Percentiles rank a stretch among this genome's conserved stretches.
Conservation (phyloP, 2,329 filamentous ascomycete genomes). For the Tolypocladium guangdongense region DNA sequence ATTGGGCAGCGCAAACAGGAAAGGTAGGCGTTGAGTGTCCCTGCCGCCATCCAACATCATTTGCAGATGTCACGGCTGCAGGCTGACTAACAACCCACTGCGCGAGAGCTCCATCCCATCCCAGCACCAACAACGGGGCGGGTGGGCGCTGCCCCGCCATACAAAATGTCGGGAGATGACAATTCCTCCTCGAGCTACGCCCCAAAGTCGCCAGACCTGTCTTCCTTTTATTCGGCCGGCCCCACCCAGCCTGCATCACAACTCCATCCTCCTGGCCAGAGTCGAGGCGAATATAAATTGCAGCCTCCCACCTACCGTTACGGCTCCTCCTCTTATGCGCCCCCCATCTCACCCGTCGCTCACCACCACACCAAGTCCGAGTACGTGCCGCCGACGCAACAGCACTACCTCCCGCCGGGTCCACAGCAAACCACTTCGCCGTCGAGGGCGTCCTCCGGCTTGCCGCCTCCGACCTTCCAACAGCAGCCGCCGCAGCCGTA, state of each 20-base stretch:
- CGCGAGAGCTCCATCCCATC: not conserved
- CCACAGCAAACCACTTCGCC: slow-evolving; percentile 5
- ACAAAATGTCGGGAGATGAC: slow-evolving; percentile 37
- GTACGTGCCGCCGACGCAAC: slow-evolving; percentile 10
- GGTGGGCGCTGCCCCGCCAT: not conserved
- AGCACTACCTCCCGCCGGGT: slow-evolving; percentile 11
- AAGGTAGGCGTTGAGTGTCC: not conserved
- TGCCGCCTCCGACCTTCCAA: slow-evolving; percentile 7
- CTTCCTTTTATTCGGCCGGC: slow-evolving; percentile 37
- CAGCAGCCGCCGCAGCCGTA: slow-evolving; percentile 1
- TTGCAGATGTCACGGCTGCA: not conserved
- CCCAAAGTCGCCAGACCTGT: slow-evolving; percentile 49
- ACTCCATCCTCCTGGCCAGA: slow-evolving; percentile 9
- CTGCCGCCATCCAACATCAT: not conserved
- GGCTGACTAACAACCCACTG: not conserved
- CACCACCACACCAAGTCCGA: slow-evolving; percentile 14
- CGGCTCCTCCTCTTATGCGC: slow-evolving; percentile 15
- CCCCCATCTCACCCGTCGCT: slow-evolving; percentile 14
- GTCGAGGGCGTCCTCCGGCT: slow-evolving; percentile 6
- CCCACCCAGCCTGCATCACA: slow-evolving; percentile 12
- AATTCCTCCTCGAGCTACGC: slow-evolving; percentile 32
- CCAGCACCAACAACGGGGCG: not conserved
- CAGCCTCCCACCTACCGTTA: slow-evolving; percentile 16
- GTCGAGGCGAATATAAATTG: slow-evolving; percentile 20
- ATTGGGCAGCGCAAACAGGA: not conserved